Evolutionary conservation across 1,284 basidiomycete species (phyloP), one percentile per base, ranked within the genome.

Genomic region (Cerrena zonata): DNA sequence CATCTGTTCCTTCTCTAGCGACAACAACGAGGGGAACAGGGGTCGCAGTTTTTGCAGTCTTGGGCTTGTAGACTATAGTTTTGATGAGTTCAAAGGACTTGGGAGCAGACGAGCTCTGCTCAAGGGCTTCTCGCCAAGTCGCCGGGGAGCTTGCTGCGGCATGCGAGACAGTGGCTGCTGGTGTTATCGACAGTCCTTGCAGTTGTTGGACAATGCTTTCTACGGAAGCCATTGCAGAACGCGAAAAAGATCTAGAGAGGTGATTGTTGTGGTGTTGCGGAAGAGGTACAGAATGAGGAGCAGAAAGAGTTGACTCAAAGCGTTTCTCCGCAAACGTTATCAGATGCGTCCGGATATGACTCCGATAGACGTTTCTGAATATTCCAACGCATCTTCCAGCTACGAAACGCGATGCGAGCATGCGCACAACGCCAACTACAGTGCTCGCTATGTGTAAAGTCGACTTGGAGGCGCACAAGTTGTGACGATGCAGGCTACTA

Each of bases 41-140:
- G 23, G 80, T 82, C 4, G 89, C 91, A 0, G 80, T 79, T 71
- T 96, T 96, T 45, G 93, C 88, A 1, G 92, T 92, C 70, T 92
- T 92, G 34, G 91, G 90, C 64, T 93, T 93, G 80, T 89, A 92
- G 49, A 92, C 86, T 58, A 93, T 80, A 30, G 85, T 89, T 69
- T 93, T 92, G 65, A 86, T 77, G 58, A 89, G 74, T 64, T 88
- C 78, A 63, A 86, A 89, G 4, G 73, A 69, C 47, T 70, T 65
- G 1, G 88, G 85, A 27, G 76, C 71, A 23, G 73, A 67, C 26
- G 72, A 54, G 45, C 67, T 66, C 4, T 75, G 71, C 51, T 73
- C 68, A 58, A 91, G 67, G 34, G 80, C 77, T 47, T 82, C 79
- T 57, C 77, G 77, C 89, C 88, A 91, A 41, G 78, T 66, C 2